These are phyloP conservation scores for Tricholoma matsutake DNA, from an alignment of 768 basidiomycete species.

Conservation along the genomic window DNA sequence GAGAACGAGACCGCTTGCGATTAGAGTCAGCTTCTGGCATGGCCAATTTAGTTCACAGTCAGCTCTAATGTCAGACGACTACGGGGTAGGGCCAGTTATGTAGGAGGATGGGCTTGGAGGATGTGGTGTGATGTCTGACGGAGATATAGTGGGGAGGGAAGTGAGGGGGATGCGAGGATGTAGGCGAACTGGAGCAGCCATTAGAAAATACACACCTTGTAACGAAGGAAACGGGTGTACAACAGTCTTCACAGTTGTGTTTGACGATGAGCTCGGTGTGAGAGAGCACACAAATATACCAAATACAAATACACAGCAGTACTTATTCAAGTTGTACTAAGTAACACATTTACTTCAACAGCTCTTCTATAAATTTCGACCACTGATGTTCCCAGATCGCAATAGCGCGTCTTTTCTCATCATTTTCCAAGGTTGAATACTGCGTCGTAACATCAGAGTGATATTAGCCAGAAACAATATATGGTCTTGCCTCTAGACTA, in stretches of 20 bases:
- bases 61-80: slow-evolving; percentile 29
- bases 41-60: slow-evolving; percentile 53
- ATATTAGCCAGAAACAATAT: not conserved
- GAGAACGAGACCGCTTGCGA: slow-evolving; percentile 85
- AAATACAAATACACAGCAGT: slow-evolving; percentile 13
- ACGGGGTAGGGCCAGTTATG: slow-evolving; percentile 37
- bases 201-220: slow-evolving; percentile 25
- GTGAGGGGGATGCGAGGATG: slow-evolving; percentile 63
- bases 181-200: slow-evolving; percentile 33
- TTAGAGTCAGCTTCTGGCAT: slow-evolving; percentile 86
- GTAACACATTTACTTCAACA: slow-evolving; percentile 3
- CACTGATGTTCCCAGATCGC: slow-evolving; percentile 40
- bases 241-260: not conserved
- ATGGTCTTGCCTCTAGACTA: slow-evolving; percentile 51
- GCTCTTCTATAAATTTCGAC: slow-evolving; percentile 12
- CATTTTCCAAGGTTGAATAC: slow-evolving; percentile 49
- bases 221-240: slow-evolving; percentile 1
- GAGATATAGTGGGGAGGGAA: slow-evolving; percentile 47
- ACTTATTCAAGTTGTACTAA: not conserved
- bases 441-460: slow-evolving; percentile 18
- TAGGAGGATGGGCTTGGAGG: slow-evolving; percentile 42
- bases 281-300: not conserved
- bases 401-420: slow-evolving; percentile 45
- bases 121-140: slow-evolving; percentile 47
- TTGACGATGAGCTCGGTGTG: not conserved